phyloP scores from a whole-genome alignment of 1,139 yeast genomes.

The Sugiyamaella castrensis region DNA sequence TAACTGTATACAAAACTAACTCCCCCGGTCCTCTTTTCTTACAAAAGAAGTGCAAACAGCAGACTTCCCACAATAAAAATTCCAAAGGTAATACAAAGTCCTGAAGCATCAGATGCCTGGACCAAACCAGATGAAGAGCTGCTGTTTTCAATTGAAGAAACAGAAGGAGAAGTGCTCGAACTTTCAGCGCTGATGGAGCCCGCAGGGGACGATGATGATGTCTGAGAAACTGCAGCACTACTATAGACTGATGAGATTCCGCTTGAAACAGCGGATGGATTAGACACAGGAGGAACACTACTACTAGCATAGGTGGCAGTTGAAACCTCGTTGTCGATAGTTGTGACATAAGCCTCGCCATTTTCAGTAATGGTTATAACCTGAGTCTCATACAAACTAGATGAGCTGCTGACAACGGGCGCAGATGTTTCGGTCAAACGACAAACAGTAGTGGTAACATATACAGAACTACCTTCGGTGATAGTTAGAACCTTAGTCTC shows the following conservation, averaged over 20 bases:
- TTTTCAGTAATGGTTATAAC: conserved; percentile 9
- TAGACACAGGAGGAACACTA: not conserved
- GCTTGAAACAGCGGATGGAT: not conserved
- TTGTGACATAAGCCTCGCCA: conserved; percentile 9
- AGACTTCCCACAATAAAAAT: no score
- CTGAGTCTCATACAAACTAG: conserved; percentile 9
- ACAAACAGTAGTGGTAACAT: conserved; percentile 11
- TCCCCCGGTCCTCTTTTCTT: no score
- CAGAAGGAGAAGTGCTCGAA: no score
- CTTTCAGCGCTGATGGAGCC: no score
- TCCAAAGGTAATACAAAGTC: no score
- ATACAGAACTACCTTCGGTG: conserved; percentile 8
- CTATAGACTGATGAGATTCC: no score
- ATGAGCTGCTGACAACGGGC: conserved; percentile 4
- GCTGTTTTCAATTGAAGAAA: no score
- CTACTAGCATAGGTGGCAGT: not conserved
- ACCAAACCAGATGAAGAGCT: no score
- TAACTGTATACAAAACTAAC: no score
- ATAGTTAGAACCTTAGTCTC: conserved; percentile 10
- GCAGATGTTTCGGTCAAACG: conserved; percentile 11
- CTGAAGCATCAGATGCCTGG: no score
- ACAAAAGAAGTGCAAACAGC: no score
- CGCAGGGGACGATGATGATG: conserved; percentile 2
- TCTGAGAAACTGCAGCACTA: not conserved
- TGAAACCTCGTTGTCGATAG: not conserved